Base-by-base conservation (phyloP, 1,284 basidiomycete species). In the Apiotrichum veenhuisii region DNA sequence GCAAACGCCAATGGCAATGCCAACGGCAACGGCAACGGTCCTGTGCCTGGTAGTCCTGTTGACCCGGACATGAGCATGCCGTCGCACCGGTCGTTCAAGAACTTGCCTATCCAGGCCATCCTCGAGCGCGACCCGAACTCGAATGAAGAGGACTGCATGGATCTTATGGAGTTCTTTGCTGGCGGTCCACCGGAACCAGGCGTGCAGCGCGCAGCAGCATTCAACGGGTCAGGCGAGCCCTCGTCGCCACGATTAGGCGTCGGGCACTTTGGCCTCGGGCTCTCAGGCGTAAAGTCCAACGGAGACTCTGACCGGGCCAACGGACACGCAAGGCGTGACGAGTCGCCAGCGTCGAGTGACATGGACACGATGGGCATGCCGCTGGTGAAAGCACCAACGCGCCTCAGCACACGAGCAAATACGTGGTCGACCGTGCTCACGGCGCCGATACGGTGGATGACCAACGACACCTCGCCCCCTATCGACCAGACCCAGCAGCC, bases 81-180 rank as follows among this genome's bases (percentile, higher is more conserved):
- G 41, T 20, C 46, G 33, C n/a, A 23, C 30, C 54, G 52, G 34
- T 59, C 61, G 12, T 49, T 33, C 20, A 49, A 36, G 45, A 58
- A 56, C 30, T 44, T 54, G 54, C 60, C 57, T 1, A 58, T 65
- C 18, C 59, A 59, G n/a, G 57, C 59, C 8, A 65, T 65, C n/a
- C 54, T 65, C 7, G 57, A 63, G 41, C 46, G 51, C 1, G 43
- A 49, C 4, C 59, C 59, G 2, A 56, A 62, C 33, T 46, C 57
- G 3, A 56, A 56, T 1, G 68, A 61, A 15, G 68, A 61, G 15
- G 64, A 59, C 44, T 58, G 57, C 51, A 63, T 71, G 54, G 71
- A 73, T 57, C 69, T 73, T 37, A 64, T 68, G 54, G 55, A 66
- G 36, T 71, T 74, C 64, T 64, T 74, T 41, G 56, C 66, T 2